Evolutionary conservation across 2,329 filamentous ascomycete species (phyloP), one percentile per base, ranked within the genome.

Genomic region (Talaromyces marneffei): DNA sequence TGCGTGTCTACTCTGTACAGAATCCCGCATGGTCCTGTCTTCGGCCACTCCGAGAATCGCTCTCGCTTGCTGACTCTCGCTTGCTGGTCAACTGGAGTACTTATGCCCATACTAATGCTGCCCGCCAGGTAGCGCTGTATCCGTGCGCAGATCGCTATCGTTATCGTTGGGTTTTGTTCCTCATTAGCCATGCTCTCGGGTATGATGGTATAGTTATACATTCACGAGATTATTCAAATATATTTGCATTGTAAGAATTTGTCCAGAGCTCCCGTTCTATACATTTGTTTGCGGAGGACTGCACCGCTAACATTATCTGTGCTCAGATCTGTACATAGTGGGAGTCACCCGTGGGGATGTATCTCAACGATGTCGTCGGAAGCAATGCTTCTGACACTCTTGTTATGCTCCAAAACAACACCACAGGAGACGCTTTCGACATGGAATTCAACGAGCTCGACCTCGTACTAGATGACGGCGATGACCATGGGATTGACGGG

Each of bases 361-460:
- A 59, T 59, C 46, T 58, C 46, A 54, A 57, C 33, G 54, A 58
- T 46, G 48, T 56, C 29, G 33, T 39, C 14, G 42, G 50, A 29
- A 40, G 31, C 56, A 59, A 57, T 20, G 27, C 50, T 7, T 42
- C 58, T 33, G 52, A 55, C 14, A 29, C 33, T 2, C 9, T 55
- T 14, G 31, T 40, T 1, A 23, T 53, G 23, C 39, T 59, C 12
- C 29, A 53, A 31, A 52, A 46, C 27, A 59, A 59, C 29, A 31
- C 18, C 9, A 58, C 52, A 10, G 48, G 23, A 18, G 6, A 42
- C n/a, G 27, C 18, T 18, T 62, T 62, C 39, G 60, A 62, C 27
- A 35, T 62, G 29, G 60, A 62, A 10, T 37, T 35, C 52, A 37
- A 31, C 35, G 60, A 62, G 3, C 48, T 62, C 23, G 60, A 62